phyloP scores from a whole-genome alignment of 176 grass and related monocot genomes.

The Zoysia pacifica region DNA sequence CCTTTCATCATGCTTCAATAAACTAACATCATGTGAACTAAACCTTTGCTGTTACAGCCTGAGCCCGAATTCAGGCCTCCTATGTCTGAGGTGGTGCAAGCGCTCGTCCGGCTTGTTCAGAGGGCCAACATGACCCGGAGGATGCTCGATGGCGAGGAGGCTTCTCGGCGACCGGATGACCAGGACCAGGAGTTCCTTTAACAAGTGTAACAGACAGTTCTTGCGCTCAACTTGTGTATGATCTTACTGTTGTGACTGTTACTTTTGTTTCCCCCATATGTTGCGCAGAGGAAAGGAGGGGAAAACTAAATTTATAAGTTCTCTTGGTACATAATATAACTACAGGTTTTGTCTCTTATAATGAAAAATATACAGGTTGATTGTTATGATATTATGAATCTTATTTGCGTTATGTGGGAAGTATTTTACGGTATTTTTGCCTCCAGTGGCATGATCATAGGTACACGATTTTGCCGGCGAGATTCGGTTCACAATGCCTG shows the following conservation, averaged over 20 bases:
- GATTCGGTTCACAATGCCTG: too few species aligned
- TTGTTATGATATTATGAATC: conserved; percentile 1
- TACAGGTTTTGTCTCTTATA: conserved; percentile 38
- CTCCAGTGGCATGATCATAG: too few species aligned
- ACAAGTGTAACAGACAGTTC: conserved; percentile 16
- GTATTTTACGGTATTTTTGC: too few species aligned
- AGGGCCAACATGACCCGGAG: conserved; percentile 82
- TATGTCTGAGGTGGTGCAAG: conserved; percentile 91
- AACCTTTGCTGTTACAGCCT: conserved; percentile 53
- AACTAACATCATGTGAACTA: conserved; percentile 32
- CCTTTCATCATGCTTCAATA: too few species aligned
- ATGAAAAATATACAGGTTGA: conserved; percentile 39
- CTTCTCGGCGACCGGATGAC: conserved; percentile 58
- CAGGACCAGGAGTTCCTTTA: conserved; percentile 62
- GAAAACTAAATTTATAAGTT: neutral
- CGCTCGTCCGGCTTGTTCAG: conserved; percentile 74
- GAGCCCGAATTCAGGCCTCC: conserved; percentile 91
- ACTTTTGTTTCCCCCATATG: neutral
- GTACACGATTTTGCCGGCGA: too few species aligned
- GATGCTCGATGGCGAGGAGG: conserved; percentile 65
- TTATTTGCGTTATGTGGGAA: too few species aligned
- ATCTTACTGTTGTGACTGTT: neutral
- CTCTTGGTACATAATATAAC: conserved; percentile 46
- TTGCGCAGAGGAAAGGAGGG: neutral
- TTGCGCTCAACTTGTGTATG: neutral